These are phyloP conservation scores for Buxus sempervirens DNA, from an alignment of 164 flowering plant species.

Conservation along the genomic window DNA sequence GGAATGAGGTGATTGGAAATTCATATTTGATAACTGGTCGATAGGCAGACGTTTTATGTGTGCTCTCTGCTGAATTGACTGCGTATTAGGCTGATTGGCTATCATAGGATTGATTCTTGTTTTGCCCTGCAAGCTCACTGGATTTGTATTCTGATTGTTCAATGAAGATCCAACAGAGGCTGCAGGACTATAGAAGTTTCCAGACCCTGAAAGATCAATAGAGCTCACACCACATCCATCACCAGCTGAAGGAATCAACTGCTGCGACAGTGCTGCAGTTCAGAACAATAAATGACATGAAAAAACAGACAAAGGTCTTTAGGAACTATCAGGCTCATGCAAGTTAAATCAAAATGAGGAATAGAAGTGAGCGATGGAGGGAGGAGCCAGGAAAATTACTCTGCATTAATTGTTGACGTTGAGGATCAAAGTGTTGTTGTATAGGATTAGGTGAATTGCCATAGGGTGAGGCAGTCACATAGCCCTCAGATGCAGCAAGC, in stretches of 20 bases:
- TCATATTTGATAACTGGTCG: constrained; percentile 53
- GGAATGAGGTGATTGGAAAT: constrained; percentile 42
- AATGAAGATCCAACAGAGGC: constrained; percentile 46
- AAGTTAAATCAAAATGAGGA: neutral
- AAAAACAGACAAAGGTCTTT: neutral
- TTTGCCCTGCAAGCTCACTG: constrained; percentile 42
- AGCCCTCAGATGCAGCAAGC: constrained; percentile 59
- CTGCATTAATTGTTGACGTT: constrained; percentile 48
- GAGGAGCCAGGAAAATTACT: constrained; percentile 34
- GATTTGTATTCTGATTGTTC: constrained; percentile 48
- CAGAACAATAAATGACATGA: constrained; percentile 5
- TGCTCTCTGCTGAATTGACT: constrained; percentile 37
- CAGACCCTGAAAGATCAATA: constrained; percentile 62
- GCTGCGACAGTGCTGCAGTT: constrained; percentile 22
- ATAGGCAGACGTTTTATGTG: constrained; percentile 40
- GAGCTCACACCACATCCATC: constrained; percentile 52
- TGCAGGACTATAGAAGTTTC: constrained; percentile 51
- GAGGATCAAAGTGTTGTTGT: constrained; percentile 59
- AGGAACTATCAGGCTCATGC: neutral
- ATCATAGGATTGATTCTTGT: constrained; percentile 38
- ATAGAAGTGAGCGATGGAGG: constrained; percentile 12
- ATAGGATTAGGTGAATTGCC: constrained; percentile 49
- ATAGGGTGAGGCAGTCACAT: constrained; percentile 40
- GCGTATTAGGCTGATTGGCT: constrained; percentile 48
- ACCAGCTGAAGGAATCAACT: constrained; percentile 39